A percentile compares a stretch with the other conserved stretches of the same genome.
These are phyloP conservation scores for Gloeophyllum trabeum DNA, from an alignment of 768 basidiomycete genomes.

Conservation along the genomic window DNA sequence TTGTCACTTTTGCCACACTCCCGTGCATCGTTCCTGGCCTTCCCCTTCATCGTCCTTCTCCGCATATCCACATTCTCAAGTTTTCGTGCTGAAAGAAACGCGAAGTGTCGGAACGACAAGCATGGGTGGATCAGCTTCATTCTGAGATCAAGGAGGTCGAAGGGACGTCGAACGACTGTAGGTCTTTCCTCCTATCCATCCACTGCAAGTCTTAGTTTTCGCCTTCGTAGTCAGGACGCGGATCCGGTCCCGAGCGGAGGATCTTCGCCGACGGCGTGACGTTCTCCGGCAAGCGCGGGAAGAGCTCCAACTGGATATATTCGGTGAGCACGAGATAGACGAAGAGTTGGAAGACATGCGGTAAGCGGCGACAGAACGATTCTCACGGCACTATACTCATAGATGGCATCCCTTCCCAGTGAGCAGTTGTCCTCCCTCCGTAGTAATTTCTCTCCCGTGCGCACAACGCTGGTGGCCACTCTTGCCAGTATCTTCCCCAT, in stretches of 20 bases:
- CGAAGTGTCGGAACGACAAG: constrained; percentile 56
- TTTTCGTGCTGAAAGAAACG: constrained; percentile 39
- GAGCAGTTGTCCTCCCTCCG: constrained; percentile 32
- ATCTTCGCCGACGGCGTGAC: constrained; percentile 34
- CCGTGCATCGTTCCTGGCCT: background rate
- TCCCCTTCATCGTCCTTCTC: background rate
- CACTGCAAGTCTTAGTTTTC: constrained; percentile 6
- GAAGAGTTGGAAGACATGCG: constrained; percentile 25
- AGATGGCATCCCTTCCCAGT: constrained; percentile 25
- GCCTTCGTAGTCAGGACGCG: constrained; percentile 26
- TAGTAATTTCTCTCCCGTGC: constrained; percentile 36
- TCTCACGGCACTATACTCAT: background rate
- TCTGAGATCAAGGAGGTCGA: constrained; percentile 29
- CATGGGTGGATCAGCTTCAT: constrained; percentile 38
- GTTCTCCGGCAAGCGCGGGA: constrained; percentile 31
- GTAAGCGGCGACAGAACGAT: constrained; percentile 20
- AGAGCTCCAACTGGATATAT: constrained; percentile 21
- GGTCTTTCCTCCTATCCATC: constrained; percentile 3
- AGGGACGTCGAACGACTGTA: constrained; percentile 34
- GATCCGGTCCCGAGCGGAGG: constrained; percentile 31
- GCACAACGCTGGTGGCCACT: constrained; percentile 55
- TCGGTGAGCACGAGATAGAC: constrained; percentile 12
- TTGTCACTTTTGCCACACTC: background rate
- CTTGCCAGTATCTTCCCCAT: constrained; percentile 83
- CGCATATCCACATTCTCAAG: constrained; percentile 4